Conservation (phyloP, 257 asterid genomes). For the Sherardia arvensis region DNA sequence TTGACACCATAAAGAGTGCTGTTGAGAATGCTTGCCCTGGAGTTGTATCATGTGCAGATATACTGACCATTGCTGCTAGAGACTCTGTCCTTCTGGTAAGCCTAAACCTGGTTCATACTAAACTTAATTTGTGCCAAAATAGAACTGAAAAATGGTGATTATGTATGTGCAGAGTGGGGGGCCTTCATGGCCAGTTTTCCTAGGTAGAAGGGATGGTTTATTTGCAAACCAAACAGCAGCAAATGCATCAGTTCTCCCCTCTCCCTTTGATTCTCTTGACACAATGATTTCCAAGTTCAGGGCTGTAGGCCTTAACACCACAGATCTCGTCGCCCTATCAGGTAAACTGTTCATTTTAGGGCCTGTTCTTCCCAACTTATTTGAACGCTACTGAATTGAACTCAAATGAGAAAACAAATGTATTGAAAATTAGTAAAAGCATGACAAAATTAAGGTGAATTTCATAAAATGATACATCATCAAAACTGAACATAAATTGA, state of each 20-base stretch:
- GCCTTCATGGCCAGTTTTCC: slow-evolving; percentile 53
- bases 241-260: slow-evolving; percentile 37
- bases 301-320: slow-evolving; percentile 45
- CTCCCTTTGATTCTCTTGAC: slow-evolving; percentile 51
- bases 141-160: too few relatives aligned
- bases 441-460: too few relatives aligned
- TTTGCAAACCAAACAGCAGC: slow-evolving; percentile 60
- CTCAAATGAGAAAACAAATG: too few relatives aligned
- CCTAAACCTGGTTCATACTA: neutral
- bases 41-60: slow-evolving; percentile 75
- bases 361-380: too few relatives aligned
- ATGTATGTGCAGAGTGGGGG: slow-evolving; percentile 81
- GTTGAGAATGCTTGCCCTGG: slow-evolving; percentile 57
- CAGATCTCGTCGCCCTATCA: slow-evolving; percentile 65
- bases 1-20: slow-evolving; percentile 49
- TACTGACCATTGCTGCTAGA: slow-evolving; percentile 61
- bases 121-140: too few relatives aligned
- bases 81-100: slow-evolving; percentile 57
- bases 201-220: slow-evolving; percentile 83
- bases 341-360: too few relatives aligned
- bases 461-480: too few relatives aligned
- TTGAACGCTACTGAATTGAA: too few relatives aligned
- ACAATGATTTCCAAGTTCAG: slow-evolving; percentile 38
- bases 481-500: too few relatives aligned
- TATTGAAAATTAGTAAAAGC: too few relatives aligned